Evolutionary conservation across 2,329 filamentous ascomycete species (phyloP), one percentile per base, ranked within the genome.

Genomic region (Hortaea werneckii): DNA sequence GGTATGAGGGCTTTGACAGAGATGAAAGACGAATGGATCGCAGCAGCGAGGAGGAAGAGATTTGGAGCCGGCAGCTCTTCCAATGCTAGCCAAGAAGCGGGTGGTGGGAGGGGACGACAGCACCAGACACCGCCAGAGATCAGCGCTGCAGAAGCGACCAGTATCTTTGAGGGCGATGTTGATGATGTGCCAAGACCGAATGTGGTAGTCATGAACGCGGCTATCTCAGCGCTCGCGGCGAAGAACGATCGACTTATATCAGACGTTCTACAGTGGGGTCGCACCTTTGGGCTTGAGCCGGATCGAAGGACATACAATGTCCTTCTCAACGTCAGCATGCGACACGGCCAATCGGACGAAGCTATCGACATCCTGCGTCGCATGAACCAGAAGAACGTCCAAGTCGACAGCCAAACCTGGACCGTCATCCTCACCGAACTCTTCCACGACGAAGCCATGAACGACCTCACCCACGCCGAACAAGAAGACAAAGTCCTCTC

Each of bases 151-250:
- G 40, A 46, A 7, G 37, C 20, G 5, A 10, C 20, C 4, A 11
- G 11, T 9, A 30, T 42, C 12, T 40, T 40, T 29, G 53, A 40
- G 20, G 46, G 52, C 8, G 49, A 61, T 12, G 45, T 65, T 26
- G 64, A 66, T 45, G 65, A 55, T 2, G 73, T 73, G 5, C 71
- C 80, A 5, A 71, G 77, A 50, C 85, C 83, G 1, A 75, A 68
- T 9, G 77, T 82, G 40, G 75, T 74, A 45, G 76, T 80, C 1
- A 69, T 92, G 64, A 90, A 92, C 58, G 78, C 82, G 6, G 80
- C 79, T 8, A 70, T 90, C 42, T 71, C 73, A n/a, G 80, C 77
- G 2, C 66, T 90, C 10, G 65, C 85, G 3, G 61, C 64, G n/a
- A 55, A 64, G 40, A 71, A 77, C 50, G 59, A 70, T 29, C 63